phyloP scores from a whole-genome alignment of 2,329 filamentous ascomycete genomes.

The Phoma sp. region DNA sequence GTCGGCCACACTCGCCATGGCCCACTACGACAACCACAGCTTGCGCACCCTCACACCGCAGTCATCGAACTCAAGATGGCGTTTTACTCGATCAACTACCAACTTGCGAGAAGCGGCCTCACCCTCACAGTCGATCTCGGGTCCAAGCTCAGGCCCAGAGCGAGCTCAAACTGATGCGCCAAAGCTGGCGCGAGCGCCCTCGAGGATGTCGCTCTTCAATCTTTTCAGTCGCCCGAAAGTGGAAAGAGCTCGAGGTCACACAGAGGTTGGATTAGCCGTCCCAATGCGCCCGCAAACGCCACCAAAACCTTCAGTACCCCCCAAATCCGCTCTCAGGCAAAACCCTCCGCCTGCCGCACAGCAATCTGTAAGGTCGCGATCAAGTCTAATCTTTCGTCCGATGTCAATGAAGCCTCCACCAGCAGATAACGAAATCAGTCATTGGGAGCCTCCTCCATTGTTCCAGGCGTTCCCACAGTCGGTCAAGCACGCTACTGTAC shows the following conservation, averaged over 20 bases:
- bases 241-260: slow-evolving; percentile 54
- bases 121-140: slow-evolving; percentile 5
- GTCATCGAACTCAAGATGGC: slow-evolving; percentile 44
- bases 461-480: slow-evolving; percentile 89
- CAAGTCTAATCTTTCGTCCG: slow-evolving; percentile 40
- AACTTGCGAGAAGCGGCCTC: slow-evolving; percentile 27
- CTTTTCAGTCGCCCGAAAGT: slow-evolving; percentile 59
- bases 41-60: slow-evolving; percentile 30
- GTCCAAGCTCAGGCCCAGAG: slow-evolving; percentile 10
- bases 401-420: slow-evolving; percentile 35
- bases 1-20: slow-evolving; percentile 34
- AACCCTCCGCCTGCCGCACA: slow-evolving; percentile 39
- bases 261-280: slow-evolving; percentile 50
- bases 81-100: slow-evolving; percentile 41
- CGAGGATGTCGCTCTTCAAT: slow-evolving; percentile 57
- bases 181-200: slow-evolving; percentile 42
- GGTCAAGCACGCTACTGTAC: slow-evolving; percentile 74
- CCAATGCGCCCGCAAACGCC: slow-evolving; percentile 42
- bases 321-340: slow-evolving; percentile 35
- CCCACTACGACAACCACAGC: slow-evolving; percentile 31
- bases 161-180: slow-evolving; percentile 18
- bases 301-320: slow-evolving; percentile 25
- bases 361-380: slow-evolving; percentile 40
- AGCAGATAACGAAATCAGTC: slow-evolving; percentile 40
- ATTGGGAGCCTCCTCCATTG: slow-evolving; percentile 67